A percentile compares a stretch with the other conserved stretches of the same genome.
phyloP scores from a whole-genome alignment of 208 protist species.

The Porcisia hertigi region DNA sequence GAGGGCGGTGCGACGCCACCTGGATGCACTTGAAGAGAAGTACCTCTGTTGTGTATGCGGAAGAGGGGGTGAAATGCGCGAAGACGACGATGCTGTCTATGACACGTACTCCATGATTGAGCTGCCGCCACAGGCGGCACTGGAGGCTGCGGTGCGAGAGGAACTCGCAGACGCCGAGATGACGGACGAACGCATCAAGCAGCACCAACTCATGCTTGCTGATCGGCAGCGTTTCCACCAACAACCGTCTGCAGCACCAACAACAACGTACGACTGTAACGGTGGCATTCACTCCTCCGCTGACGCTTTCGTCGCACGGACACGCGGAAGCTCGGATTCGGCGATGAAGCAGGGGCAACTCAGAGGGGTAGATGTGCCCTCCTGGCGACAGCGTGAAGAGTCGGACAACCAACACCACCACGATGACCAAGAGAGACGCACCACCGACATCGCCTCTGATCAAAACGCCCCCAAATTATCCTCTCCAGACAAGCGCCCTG shows the following conservation, averaged over 20 bases:
- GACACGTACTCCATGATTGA: conserved; percentile 69
- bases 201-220: conserved; percentile 15
- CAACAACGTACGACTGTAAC: conserved; percentile 10
- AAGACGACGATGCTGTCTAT: conserved; percentile 53
- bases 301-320: conserved; percentile 1
- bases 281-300: conserved; percentile 8
- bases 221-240: conserved; percentile 4
- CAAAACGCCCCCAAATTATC: neutral
- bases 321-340: neutral
- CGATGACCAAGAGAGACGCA: neutral
- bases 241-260: neutral
- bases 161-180: conserved; percentile 22
- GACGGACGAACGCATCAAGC: conserved; percentile 28
- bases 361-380: neutral
- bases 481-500: neutral
- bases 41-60: conserved; percentile 87
- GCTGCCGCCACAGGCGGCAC: conserved; percentile 38
- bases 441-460: neutral
- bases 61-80: conserved; percentile 59
- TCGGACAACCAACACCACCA: neutral
- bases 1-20: conserved; percentile 65
- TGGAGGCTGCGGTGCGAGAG: conserved; percentile 38
- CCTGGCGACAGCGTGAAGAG: conserved; percentile 2
- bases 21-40: conserved; percentile 78
- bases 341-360: neutral